Evolutionary conservation across 805 yeast genomes (phyloP), one percentile per base, ranked within the genome.

Genomic region (Candida boidinii): DNA sequence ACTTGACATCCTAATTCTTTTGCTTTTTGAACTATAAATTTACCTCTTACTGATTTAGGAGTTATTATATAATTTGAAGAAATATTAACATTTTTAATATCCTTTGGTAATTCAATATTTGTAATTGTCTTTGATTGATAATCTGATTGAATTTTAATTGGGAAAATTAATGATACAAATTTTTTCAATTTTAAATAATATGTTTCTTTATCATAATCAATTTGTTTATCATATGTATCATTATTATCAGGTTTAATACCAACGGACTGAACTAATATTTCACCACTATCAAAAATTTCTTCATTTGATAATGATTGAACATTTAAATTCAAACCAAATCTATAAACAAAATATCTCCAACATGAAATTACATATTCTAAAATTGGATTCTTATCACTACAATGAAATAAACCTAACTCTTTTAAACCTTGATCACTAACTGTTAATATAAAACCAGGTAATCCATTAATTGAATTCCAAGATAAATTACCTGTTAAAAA

Each of bases 381-480:
- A 2, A 60, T 50, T n/a, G n/a, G n/a, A n/a, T n/a, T n/a, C 28
- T 57, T 61, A 23, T 47, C 49, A 17, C 58, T 58, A n/a, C 78
- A 72, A 30, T 75, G 70, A 44, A 58, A 68, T 1, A 85, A 58
- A n/a, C 66, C 66, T 24, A 83, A 51, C 6, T 64, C 64, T 30
- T 70, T 68, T 39, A 69, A 65, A 2, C 86, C 87, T 44, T 85
- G 82, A 44, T 86, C 96, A 36, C 84, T 76, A 11, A 82, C 64
- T 0, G 96, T 85, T 31, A 90, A 59, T 30, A 90, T 72, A 46
- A 85, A 59, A 0, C 98, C 98, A 0, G 97, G 96, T 6, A 90
- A 55, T 0, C 98, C 98, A n/a, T 94, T 85, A 2, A 86, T 59
- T n/a, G 79, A 67, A 5, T 68, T 53, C 96, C 96, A 90, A 34